Conservation (phyloP, 331 rosid genomes). For the Malus hybrid region DNA sequence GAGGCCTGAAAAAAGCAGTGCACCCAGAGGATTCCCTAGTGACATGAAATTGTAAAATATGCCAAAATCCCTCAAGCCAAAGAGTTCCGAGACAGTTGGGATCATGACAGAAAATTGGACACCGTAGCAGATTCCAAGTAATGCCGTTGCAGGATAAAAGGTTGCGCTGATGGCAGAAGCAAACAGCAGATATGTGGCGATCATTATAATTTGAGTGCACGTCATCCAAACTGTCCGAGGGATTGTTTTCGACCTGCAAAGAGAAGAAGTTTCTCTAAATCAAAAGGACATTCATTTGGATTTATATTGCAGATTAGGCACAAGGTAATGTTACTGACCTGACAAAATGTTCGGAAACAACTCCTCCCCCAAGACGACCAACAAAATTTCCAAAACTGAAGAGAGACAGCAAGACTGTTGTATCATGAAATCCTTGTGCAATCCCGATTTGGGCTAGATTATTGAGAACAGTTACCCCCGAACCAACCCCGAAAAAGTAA, state of each 20-base stretch:
- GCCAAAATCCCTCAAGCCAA: slow-evolving; percentile 66
- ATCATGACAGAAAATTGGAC: slow-evolving; percentile 62
- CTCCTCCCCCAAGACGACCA: slow-evolving; percentile 78
- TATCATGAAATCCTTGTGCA: slow-evolving; percentile 60
- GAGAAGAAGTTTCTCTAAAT: background rate
- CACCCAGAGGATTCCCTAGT: slow-evolving; percentile 68
- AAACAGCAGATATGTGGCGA: slow-evolving; percentile 46
- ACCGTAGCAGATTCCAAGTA: slow-evolving; percentile 69
- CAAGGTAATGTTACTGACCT: slow-evolving; percentile 34
- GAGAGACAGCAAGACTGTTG: slow-evolving; percentile 53
- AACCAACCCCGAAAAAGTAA: slow-evolving; percentile 70
- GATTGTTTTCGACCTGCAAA: slow-evolving; percentile 35
- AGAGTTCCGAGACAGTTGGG: slow-evolving; percentile 76
- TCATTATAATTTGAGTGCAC: slow-evolving; percentile 53
- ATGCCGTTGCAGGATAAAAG: slow-evolving; percentile 43
- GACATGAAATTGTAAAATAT: slow-evolving; percentile 53
- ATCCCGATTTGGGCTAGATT: slow-evolving; percentile 67
- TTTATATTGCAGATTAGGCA: background rate
- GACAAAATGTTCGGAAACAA: slow-evolving; percentile 71
- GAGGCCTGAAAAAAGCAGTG: slow-evolving; percentile 66
- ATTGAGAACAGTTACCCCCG: slow-evolving; percentile 74
- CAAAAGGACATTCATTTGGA: background rate
- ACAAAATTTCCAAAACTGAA: slow-evolving; percentile 70
- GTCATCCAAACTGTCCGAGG: slow-evolving; percentile 83
- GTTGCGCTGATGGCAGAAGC: slow-evolving; percentile 56